These are phyloP conservation scores for Prunus dulcis DNA, from an alignment of 306 rosid genomes.

Conservation along the genomic window DNA sequence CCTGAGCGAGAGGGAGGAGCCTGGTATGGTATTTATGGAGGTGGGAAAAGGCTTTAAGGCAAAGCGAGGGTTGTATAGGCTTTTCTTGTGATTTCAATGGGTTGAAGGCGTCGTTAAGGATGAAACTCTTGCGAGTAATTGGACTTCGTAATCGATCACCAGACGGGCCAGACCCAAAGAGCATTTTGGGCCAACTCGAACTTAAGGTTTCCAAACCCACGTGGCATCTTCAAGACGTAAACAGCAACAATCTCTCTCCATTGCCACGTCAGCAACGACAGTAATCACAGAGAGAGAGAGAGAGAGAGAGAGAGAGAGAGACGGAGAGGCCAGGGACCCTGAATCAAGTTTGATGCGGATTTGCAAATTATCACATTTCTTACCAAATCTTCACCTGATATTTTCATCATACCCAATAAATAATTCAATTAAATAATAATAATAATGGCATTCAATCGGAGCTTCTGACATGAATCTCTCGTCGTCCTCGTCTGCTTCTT, in stretches of 20 bases:
- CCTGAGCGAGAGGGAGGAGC: not conserved
- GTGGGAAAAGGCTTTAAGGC: not conserved
- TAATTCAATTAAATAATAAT: not conserved
- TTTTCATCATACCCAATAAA: not conserved
- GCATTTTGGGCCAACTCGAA: too few relatives aligned
- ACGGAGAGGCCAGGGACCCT: not conserved
- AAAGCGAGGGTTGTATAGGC: not conserved
- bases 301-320: not conserved
- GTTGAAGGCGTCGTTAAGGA: too few relatives aligned
- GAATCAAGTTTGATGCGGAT: not conserved
- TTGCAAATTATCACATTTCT: not conserved
- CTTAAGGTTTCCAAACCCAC: not conserved
- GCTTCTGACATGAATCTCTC: conserved; percentile 54
- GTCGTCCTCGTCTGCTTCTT: conserved; percentile 39
- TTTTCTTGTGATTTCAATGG: not conserved
- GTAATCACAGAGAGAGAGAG: too few relatives aligned
- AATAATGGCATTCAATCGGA: conserved; percentile 19
- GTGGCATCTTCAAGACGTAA: too few relatives aligned
- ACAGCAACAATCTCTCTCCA: too few relatives aligned
- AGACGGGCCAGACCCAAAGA: too few relatives aligned
- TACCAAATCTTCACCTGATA: not conserved
- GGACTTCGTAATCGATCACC: too few relatives aligned
- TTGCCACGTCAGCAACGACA: not conserved
- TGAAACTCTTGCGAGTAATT: too few relatives aligned
- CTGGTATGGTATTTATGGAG: conserved; percentile 13